Conservation (phyloP, 345 rosid genomes). For the Boechera retrofracta region DNA sequence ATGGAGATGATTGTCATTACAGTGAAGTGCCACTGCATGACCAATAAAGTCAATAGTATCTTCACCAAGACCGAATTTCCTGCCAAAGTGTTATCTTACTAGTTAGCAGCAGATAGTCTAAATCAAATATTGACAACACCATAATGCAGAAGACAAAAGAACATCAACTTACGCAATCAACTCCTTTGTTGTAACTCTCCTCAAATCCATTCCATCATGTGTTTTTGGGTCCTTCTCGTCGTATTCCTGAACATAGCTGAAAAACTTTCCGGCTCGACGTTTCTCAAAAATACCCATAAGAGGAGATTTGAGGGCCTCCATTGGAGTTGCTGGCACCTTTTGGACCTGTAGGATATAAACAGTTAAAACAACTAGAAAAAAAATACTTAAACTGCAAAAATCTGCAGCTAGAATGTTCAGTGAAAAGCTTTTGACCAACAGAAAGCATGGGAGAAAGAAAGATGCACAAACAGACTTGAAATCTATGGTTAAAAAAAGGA, state of each 20-base stretch:
- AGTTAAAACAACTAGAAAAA: background rate
- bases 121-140: background rate
- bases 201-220: slow-evolving; percentile 95
- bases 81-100: slow-evolving; percentile 45
- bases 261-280: slow-evolving; percentile 93
- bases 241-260: slow-evolving; percentile 86
- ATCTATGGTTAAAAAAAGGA: background rate
- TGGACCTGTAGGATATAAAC: slow-evolving; percentile 62
- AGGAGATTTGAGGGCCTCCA: slow-evolving; percentile 96
- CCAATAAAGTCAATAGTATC: slow-evolving; percentile 94
- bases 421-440: background rate
- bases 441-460: background rate
- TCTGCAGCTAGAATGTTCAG: background rate
- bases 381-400: background rate
- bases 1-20: slow-evolving; percentile 77
- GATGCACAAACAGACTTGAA: background rate
- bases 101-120: slow-evolving; percentile 29
- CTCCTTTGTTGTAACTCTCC: slow-evolving; percentile 76
- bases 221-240: slow-evolving; percentile 84
- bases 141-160: slow-evolving; percentile 23
- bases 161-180: slow-evolving; percentile 74
- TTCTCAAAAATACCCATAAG: slow-evolving; percentile 98
- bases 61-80: slow-evolving; percentile 89
- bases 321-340: slow-evolving; percentile 95
- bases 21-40: slow-evolving; percentile 92